Evolutionary conservation across 306 rosid genomes (phyloP).

Genomic region (Fragaria iinumae): DNA sequence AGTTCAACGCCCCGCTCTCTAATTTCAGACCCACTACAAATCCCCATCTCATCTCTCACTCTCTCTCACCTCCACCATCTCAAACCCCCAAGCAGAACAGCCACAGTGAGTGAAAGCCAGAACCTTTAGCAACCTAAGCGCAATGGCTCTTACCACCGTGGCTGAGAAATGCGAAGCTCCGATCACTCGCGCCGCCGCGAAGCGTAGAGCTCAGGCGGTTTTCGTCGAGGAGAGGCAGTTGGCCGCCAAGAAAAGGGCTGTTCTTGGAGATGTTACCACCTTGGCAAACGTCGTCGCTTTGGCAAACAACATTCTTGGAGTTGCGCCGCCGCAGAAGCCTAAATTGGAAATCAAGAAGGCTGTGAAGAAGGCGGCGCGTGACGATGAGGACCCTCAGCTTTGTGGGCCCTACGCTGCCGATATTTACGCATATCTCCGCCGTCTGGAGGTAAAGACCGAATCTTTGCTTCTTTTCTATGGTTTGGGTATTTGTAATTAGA

Average conservation of each 20-base stretch:
- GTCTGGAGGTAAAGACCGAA: conserved; percentile 52
- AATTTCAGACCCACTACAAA: too few species aligned
- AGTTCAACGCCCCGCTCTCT: conserved; percentile 24
- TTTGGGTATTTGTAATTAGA: not conserved
- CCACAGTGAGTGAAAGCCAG: not conserved
- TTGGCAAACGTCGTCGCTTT: conserved; percentile 20
- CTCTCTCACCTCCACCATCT: not conserved
- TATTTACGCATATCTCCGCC: conserved; percentile 63
- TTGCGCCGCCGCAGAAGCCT: conserved; percentile 23
- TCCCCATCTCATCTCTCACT: not conserved
- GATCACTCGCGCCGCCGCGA: conserved; percentile 58
- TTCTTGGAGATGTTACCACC: conserved; percentile 62
- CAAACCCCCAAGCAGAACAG: not conserved
- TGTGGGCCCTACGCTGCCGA: conserved; percentile 62
- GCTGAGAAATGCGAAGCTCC: conserved; percentile 31
- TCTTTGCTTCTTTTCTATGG: not conserved
- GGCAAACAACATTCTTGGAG: not conserved
- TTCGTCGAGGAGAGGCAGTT: conserved; percentile 12
- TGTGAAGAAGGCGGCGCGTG: not conserved
- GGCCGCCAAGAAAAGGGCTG: conserved; percentile 53
- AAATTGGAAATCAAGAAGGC: conserved; percentile 18
- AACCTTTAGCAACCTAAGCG: not conserved
- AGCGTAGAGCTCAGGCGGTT: conserved; percentile 55
- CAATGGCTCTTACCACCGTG: conserved; percentile 19
- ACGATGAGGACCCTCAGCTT: conserved; percentile 53